A percentile compares a stretch with the other conserved stretches of the same genome.
Evolutionary conservation across 108 stramenopile species (phyloP).

Genomic region (Epithemia pelagica): DNA sequence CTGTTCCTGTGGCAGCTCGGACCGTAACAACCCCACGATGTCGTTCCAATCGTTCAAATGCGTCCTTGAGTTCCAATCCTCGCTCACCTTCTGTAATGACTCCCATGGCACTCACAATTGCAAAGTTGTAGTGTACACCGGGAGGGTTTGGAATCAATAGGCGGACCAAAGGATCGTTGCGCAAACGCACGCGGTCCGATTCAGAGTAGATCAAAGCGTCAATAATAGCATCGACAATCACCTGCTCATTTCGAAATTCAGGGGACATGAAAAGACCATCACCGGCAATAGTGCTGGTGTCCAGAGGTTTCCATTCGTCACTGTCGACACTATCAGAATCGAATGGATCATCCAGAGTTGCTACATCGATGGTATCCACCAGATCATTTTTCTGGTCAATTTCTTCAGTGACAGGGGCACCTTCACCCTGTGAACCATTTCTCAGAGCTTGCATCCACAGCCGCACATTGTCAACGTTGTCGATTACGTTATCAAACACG

Average conservation of each 20-base stretch:
- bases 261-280: slow-evolving; percentile 48
- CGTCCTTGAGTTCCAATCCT: slow-evolving; percentile 63
- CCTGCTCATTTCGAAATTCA: slow-evolving; percentile 52
- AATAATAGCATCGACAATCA: slow-evolving; percentile 77
- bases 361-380: neutral
- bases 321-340: neutral
- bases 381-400: neutral
- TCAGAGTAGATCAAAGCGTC: slow-evolving; percentile 71
- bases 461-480: slow-evolving; percentile 76
- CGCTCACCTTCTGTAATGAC: slow-evolving; percentile 86
- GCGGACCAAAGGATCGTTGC: slow-evolving; percentile 60
- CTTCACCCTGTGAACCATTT: neutral
- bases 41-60: slow-evolving; percentile 58
- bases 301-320: slow-evolving; percentile 13
- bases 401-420: neutral
- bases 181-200: slow-evolving; percentile 44
- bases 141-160: slow-evolving; percentile 70
- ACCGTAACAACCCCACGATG: slow-evolving; percentile 62
- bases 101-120: slow-evolving; percentile 82
- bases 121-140: slow-evolving; percentile 69
- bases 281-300: slow-evolving; percentile 3
- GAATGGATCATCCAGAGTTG: neutral
- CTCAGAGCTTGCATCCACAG: slow-evolving; percentile 36
- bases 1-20: slow-evolving; percentile 82
- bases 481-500: slow-evolving; percentile 67